These are phyloP conservation scores for Pseudotulostoma volvatum DNA, from an alignment of 495 filamentous ascomycete species.

Conservation along the genomic window DNA sequence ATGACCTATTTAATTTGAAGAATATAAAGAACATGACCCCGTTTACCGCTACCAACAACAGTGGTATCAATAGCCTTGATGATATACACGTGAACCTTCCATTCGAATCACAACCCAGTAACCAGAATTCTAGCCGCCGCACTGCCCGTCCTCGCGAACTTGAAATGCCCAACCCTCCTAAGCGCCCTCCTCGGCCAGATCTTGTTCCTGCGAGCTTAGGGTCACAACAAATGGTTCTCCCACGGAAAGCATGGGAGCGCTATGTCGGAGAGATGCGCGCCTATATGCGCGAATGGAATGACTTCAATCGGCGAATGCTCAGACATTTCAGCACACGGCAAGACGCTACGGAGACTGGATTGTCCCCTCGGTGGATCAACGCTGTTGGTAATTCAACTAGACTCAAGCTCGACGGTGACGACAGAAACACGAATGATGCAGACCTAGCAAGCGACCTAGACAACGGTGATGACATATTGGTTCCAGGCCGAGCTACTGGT, in stretches of 20 bases:
- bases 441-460: conserved; percentile 6
- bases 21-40: conserved; percentile 54
- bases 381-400: conserved; percentile 32
- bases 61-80: conserved; percentile 44
- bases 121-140: conserved; percentile 11
- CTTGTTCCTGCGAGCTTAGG: conserved; percentile 8
- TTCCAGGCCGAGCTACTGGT: conserved; percentile 17
- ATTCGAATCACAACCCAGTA: conserved; percentile 46
- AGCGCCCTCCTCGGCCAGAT: conserved; percentile 27
- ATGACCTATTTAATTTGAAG: conserved; percentile 33
- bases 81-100: conserved; percentile 55
- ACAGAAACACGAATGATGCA: conserved; percentile 6
- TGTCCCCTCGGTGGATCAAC: conserved; percentile 40
- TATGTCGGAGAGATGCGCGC: conserved; percentile 45
- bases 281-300: conserved; percentile 57
- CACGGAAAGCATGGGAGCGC: conserved; percentile 33
- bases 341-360: conserved; percentile 29
- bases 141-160: conserved; percentile 25
- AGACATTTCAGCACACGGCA: conserved; percentile 51
- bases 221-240: conserved; percentile 15
- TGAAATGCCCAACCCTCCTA: conserved; percentile 45
- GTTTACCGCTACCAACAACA: conserved; percentile 35
- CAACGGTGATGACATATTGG: conserved; percentile 14
- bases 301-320: conserved; percentile 47
- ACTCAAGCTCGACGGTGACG: conserved; percentile 11